These are phyloP conservation scores for Opeltia flavorubescens DNA, from an alignment of 495 filamentous ascomycete genomes.

Conservation along the genomic window DNA sequence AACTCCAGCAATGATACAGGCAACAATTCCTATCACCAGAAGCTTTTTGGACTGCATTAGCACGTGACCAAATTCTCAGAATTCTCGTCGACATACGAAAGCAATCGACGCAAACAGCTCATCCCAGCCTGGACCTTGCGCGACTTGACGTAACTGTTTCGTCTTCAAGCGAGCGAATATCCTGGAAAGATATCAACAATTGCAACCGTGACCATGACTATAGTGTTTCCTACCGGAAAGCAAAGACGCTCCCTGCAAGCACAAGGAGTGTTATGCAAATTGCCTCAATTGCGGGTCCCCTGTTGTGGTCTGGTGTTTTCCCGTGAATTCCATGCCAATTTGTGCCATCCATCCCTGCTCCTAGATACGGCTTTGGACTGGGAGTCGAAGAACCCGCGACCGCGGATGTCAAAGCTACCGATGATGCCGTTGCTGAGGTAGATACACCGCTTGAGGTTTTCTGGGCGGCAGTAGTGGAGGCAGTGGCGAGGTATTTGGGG, in stretches of 20 bases:
- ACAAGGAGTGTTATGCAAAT: conserved; percentile 10
- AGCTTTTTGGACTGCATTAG: background rate
- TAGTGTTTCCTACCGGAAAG: conserved; percentile 2
- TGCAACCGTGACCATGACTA: background rate
- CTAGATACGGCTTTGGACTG: background rate
- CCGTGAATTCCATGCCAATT: conserved; percentile 3
- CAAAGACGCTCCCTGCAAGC: conserved; percentile 7
- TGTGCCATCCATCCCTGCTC: conserved; percentile 8
- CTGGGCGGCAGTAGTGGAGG: conserved; percentile 1
- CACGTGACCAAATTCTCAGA: background rate
- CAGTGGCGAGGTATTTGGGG: conserved; percentile 5
- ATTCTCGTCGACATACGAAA: background rate
- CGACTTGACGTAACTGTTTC: conserved; percentile 3
- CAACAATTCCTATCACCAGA: conserved; percentile 1
- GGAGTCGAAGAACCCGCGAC: background rate
- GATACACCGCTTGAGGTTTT: background rate
- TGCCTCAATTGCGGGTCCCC: conserved; percentile 10
- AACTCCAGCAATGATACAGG: conserved; percentile 8
- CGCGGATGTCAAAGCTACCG: background rate
- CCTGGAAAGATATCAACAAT: background rate
- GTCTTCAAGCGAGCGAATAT: conserved; percentile 11
- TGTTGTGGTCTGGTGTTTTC: background rate
- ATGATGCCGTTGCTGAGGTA: background rate
- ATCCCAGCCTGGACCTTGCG: conserved; percentile 8
- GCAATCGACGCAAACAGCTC: conserved; percentile 7